Evolutionary conservation across 1,139 yeast genomes (phyloP).

Genomic region (Hyphopichia buzzinii): DNA sequence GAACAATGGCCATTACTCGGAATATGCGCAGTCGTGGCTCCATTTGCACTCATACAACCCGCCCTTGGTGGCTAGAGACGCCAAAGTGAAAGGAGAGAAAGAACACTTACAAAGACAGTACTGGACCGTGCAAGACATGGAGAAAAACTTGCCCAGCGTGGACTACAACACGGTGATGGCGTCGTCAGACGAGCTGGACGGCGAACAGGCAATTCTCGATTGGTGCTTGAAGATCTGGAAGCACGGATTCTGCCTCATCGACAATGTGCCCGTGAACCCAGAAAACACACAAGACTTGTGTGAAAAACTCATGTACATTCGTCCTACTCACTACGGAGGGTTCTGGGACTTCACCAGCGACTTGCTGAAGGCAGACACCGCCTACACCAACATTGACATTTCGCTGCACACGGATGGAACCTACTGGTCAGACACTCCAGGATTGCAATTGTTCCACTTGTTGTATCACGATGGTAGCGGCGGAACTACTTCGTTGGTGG

Average conservation of each 20-base stretch:
- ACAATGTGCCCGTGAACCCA: constrained; percentile 61
- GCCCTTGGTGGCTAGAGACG: constrained; percentile 30
- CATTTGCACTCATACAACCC: constrained; percentile 60
- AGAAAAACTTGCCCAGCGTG: constrained; percentile 48
- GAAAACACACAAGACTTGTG: constrained; percentile 61
- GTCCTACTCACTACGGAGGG: constrained; percentile 78
- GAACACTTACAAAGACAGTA: constrained; percentile 27
- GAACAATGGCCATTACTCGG: constrained; percentile 52
- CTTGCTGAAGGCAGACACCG: constrained; percentile 69
- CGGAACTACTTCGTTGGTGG: constrained; percentile 72
- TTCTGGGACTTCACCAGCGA: constrained; percentile 83
- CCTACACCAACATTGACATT: constrained; percentile 69
- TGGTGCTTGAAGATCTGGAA: constrained; percentile 60
- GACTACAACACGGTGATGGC: constrained; percentile 48
- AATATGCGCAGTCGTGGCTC: constrained; percentile 53
- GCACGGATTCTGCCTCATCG: constrained; percentile 64
- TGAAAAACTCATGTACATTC: constrained; percentile 59
- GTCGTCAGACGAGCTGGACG: constrained; percentile 26
- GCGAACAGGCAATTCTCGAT: constrained; percentile 49
- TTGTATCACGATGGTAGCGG: constrained; percentile 67
- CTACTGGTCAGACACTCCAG: constrained; percentile 77
- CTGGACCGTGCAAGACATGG: constrained; percentile 54
- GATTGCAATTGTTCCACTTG: constrained; percentile 69
- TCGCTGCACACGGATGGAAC: constrained; percentile 77
- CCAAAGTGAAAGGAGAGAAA: constrained; percentile 27